These are phyloP conservation scores for Lactarius evosmus DNA, from an alignment of 768 basidiomycete species.

Conservation along the genomic window DNA sequence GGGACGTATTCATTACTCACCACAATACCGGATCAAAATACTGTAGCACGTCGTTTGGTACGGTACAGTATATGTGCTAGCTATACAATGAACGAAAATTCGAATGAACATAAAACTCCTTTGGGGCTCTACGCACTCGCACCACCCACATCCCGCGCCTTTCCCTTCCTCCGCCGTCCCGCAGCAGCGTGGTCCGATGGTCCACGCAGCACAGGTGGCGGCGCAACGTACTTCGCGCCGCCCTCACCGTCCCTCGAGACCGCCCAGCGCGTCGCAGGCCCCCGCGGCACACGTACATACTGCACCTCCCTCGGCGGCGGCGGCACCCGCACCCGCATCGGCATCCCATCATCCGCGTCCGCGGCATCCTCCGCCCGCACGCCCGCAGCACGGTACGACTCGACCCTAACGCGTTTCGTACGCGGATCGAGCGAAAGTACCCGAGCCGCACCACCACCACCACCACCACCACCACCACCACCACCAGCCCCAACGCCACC, in stretches of 20 bases:
- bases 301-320: conserved; percentile 18
- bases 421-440: conserved; percentile 18
- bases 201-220: neutral
- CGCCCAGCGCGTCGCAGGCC: conserved; percentile 14
- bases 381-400: neutral
- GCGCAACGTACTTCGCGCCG: conserved; percentile 16
- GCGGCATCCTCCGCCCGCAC: neutral
- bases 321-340: conserved; percentile 17
- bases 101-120: neutral
- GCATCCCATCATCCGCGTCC: neutral
- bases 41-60: neutral
- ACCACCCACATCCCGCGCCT: neutral
- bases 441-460: neutral
- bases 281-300: conserved; percentile 18
- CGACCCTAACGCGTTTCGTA: conserved; percentile 14
- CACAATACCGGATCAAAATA: neutral
- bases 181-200: neutral
- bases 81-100: neutral
- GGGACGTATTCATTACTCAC: neutral
- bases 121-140: neutral
- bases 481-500: no score
- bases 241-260: conserved; percentile 14
- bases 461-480: neutral
- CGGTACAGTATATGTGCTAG: neutral
- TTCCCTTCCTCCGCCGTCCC: neutral